Conservation (phyloP, 768 basidiomycete species). For the Suillus subluteus region DNA sequence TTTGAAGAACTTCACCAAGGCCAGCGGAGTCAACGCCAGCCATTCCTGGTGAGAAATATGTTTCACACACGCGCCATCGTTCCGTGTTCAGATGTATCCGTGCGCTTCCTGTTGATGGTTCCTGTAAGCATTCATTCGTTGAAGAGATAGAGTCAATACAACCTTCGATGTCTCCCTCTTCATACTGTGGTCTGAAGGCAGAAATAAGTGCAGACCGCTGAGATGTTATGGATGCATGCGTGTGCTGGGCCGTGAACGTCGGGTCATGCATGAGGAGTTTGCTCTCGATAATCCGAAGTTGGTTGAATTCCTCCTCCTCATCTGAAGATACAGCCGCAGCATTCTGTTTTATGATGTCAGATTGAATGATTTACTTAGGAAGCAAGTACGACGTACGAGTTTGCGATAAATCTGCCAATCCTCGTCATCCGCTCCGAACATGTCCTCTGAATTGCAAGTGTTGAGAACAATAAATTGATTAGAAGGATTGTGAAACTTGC, state of each 20-base stretch:
- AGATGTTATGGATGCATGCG: constrained; percentile 75
- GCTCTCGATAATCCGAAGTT: constrained; percentile 74
- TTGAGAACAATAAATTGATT: constrained; percentile 12
- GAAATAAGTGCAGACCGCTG: constrained; percentile 85
- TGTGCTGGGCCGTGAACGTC: constrained; percentile 78
- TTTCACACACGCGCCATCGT: constrained; percentile 88
- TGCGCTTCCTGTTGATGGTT: constrained; percentile 49
- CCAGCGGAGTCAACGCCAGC: constrained; percentile 95
- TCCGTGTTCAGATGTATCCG: constrained; percentile 91
- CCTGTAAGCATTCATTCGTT: background rate
- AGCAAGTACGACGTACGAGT: constrained; percentile 61
- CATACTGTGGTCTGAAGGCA: constrained; percentile 81
- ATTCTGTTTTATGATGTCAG: constrained; percentile 49
- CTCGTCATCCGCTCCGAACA: constrained; percentile 91
- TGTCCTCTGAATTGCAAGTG: constrained; percentile 65
- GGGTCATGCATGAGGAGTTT: constrained; percentile 86
- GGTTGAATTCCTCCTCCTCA: constrained; percentile 83
- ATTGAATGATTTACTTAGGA: background rate
- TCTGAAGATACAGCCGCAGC: constrained; percentile 74
- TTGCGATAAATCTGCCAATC: constrained; percentile 99
- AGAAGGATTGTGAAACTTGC: constrained; percentile 42
- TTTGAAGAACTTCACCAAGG: constrained; percentile 88
- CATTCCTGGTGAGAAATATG: constrained; percentile 92
- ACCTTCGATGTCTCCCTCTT: constrained; percentile 76
- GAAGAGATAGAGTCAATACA: constrained; percentile 3